Base-by-base conservation (phyloP, 2,329 filamentous ascomycete species). In the Colletotrichum spaethianum region DNA sequence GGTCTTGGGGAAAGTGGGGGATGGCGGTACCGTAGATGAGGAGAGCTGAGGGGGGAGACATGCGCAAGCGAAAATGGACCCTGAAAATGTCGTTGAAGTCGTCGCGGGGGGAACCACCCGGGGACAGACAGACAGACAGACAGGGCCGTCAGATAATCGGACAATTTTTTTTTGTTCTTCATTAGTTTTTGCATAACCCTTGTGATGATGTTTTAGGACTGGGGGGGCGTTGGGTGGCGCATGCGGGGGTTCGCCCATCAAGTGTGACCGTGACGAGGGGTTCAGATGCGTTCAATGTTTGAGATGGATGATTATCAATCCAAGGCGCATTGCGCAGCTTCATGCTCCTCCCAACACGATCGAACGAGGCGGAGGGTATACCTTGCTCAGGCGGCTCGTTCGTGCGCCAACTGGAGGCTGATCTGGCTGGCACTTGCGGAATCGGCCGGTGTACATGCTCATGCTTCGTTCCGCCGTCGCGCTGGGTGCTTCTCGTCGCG, bases 301-400 rank as follows among this genome's bases (percentile, higher is more conserved):
- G 65, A 63, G 59, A 55, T 55, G 59, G 46, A 33, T 26, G 59
- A 31, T 56, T 31, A 63, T 68, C 31, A 31, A 46, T 23, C 59
- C 63, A 28, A 33, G 48, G 23, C 48, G 26, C 59, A 63, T 55
- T 67, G 48, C 23, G 46, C 28, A 44, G 40, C 38, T n/a, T 60
- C 56, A 60, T n/a, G 42, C 40, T 42, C 33, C 36, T 44, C 26
- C 6, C 20, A 33, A 46, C 42, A 44, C 20, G 52, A 28, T 42
- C 38, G 42, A 36, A 53, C 40, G n/a, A 28, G 52, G 53, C 18
- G 46, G n/a, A 52, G 20, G 31, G 46, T 23, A n/a, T 8, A 23
- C 52, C 62, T 23, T 56, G 55, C 46, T 33, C 26, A 33, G 57
- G 64, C 26, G 63, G 33, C 57, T 56, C 52, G 50, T 48, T 62